Evolutionary conservation across 257 asterid genomes (phyloP).

Genomic region (Nyctanthes arbortristis): DNA sequence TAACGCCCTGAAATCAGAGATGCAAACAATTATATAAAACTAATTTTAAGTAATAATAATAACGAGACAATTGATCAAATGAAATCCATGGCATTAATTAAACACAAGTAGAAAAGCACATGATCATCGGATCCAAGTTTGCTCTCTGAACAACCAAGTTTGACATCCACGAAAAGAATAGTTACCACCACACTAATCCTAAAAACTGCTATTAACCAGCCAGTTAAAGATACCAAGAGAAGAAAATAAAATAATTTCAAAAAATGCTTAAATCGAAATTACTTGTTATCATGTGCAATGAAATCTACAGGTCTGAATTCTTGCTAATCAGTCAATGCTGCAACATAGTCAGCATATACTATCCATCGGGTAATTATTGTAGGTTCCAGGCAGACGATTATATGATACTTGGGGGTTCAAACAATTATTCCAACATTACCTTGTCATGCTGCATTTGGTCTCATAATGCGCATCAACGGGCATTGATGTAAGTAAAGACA

Average conservation of each 20-base stretch:
- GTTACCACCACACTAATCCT: too few relatives aligned
- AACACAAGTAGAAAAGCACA: neutral
- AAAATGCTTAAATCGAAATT: neutral
- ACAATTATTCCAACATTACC: neutral
- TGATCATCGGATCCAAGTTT: neutral
- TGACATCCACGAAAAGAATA: neutral
- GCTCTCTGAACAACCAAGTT: neutral
- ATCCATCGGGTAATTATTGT: too few relatives aligned
- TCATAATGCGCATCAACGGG: neutral
- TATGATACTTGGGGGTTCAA: too few relatives aligned
- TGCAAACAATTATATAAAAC: neutral
- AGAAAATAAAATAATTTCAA: neutral
- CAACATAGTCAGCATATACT: too few relatives aligned
- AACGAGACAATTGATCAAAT: neutral
- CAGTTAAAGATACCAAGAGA: too few relatives aligned
- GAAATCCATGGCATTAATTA: neutral
- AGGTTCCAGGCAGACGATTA: too few relatives aligned
- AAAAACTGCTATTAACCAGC: too few relatives aligned
- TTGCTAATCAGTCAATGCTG: too few relatives aligned
- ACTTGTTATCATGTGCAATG: neutral
- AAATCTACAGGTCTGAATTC: neutral
- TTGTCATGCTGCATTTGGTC: too few relatives aligned
- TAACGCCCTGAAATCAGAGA: constrained; percentile 22
- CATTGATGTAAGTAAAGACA: neutral
- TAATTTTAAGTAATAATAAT: neutral